Evolutionary conservation across 1,139 yeast species (phyloP), one percentile per base, ranked within the genome.

Genomic region (Candida sanyaensis): DNA sequence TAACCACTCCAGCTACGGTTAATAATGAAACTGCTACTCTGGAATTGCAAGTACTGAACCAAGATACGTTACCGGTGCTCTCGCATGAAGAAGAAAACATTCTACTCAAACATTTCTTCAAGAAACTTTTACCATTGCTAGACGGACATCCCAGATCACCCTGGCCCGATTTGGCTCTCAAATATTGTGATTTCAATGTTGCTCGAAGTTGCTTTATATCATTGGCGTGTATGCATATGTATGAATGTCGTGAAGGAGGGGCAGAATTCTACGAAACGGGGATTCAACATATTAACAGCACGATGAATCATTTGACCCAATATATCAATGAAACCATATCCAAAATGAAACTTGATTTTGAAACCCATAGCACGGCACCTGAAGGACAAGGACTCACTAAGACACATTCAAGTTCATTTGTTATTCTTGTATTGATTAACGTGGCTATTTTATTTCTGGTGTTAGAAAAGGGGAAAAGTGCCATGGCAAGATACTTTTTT

Each of bases 101-200:
- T 66, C 75, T 79, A 69, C 57, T 80, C 49, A 75, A 72, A 48
- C 84, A 80, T 58, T 80, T 79, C 55, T 80, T 80, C 59, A 74
- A 77, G 52, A 75, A 77, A 52, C 64, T 80, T 29, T 59, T 80
- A 3, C 83, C 81, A 1, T 56, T 80, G 34, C 57, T 80, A 23
- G 84, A 80, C 60, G 81, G 82, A 0, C 83, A 78, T 56, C 84
- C 84, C 0, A 75, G 76, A 42, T 69, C 81, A 0, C 84, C 84
- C 2, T 78, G 83, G 83, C 84, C 84, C 0, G 80, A 78, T 48
- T 59, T 80, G 44, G 81, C 83, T 29, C 62, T 80, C 50, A 73
- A 75, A 45, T 78, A 80, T 55, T 80, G 84, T 53, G 81, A 80
- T 55, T 74, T 77, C 54, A 81, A 78, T 53, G 69, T 79, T 39